Conservation (phyloP, 2,329 filamentous ascomycete species). For the Sporothrix sp. region DNA sequence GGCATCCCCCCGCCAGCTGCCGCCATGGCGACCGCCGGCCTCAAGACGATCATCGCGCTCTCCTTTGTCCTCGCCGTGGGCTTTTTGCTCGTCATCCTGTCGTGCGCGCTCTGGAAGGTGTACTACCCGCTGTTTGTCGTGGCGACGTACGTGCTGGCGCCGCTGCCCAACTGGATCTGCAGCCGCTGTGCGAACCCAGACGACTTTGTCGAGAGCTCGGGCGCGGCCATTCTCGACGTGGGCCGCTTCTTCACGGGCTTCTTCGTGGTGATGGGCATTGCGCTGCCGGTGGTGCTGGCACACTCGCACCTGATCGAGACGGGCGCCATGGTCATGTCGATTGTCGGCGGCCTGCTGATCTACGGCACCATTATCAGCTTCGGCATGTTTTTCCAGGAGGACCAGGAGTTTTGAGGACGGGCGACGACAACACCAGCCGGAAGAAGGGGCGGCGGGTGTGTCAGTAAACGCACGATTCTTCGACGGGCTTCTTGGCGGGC, state of each 20-base stretch:
- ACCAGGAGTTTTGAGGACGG: conserved; percentile 74
- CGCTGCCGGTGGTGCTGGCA: conserved; percentile 77
- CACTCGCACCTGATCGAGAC: conserved; percentile 74
- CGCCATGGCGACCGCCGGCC: conserved; percentile 66
- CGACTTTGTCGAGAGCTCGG: conserved; percentile 83
- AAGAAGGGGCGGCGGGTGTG: not conserved
- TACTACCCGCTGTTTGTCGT: conserved; percentile 95
- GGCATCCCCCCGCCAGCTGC: conserved; percentile 12
- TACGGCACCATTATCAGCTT: conserved; percentile 98
- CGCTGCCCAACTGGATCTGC: conserved; percentile 95
- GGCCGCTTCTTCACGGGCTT: conserved; percentile 92
- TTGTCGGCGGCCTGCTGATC: conserved; percentile 84
- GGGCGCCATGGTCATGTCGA: conserved; percentile 90
- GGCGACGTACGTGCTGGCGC: conserved; percentile 86
- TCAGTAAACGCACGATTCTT: not conserved
- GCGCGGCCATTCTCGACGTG: conserved; percentile 80
- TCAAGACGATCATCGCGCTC: conserved; percentile 98
- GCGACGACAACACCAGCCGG: too few relatives aligned
- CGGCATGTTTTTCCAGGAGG: conserved; percentile 95
- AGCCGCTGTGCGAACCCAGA: conserved; percentile 79
- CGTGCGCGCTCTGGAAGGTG: conserved; percentile 86
- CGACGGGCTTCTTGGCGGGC: not conserved
- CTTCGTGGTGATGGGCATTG: conserved; percentile 93
- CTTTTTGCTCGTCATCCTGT: conserved; percentile 97
- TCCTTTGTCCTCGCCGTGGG: conserved; percentile 98